Evolutionary conservation across 148 eudicot genomes (phyloP).

Genomic region (Chenopodium album): DNA sequence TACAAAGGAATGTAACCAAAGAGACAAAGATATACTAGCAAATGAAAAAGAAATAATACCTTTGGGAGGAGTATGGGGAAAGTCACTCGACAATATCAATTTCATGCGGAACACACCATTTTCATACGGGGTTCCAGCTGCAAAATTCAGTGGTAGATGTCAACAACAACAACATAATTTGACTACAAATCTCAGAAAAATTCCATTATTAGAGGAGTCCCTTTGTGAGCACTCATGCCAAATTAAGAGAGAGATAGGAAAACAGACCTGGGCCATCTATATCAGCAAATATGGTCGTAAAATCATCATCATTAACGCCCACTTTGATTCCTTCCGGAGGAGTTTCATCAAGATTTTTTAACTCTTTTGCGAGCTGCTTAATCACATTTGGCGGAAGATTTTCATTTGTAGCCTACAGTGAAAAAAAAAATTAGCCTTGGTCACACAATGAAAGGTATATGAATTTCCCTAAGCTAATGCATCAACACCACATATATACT

Average conservation of each 20-base stretch:
- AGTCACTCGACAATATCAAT: constrained; percentile 81
- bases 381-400: constrained; percentile 97
- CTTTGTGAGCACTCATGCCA: background rate
- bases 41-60: constrained; percentile 38
- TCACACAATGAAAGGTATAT: background rate
- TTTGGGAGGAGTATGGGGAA: constrained; percentile 95
- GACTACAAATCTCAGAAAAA: background rate
- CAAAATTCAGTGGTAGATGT: constrained; percentile 33
- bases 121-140: constrained; percentile 98
- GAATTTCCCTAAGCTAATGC: background rate
- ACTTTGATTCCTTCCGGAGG: constrained; percentile 99
- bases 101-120: constrained; percentile 95
- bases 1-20: background rate
- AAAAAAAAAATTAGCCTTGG: background rate
- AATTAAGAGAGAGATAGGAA: background rate
- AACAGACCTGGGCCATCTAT: constrained; percentile 90
- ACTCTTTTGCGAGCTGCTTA: constrained; percentile 89
- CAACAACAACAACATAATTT: background rate
- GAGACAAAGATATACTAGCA: background rate
- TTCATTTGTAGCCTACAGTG: constrained; percentile 87
- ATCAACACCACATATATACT: background rate
- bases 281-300: constrained; percentile 85
- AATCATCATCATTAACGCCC: constrained; percentile 89
- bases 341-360: constrained; percentile 93
- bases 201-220: background rate